Conservation (phyloP, 768 basidiomycete genomes). For the Favolaschia claudopus region DNA sequence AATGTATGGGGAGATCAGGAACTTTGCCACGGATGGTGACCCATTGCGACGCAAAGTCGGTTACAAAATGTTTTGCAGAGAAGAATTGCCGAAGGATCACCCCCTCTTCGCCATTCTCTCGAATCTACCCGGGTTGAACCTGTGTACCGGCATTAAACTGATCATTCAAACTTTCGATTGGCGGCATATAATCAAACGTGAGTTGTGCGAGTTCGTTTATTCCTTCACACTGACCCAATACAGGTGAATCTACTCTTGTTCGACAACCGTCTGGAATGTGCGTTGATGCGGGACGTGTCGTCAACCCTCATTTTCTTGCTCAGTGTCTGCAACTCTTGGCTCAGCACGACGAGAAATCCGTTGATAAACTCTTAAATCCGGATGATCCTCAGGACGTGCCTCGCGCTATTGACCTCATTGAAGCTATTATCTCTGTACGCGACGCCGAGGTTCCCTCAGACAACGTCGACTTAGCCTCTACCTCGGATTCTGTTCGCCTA, state of each 20-base stretch:
- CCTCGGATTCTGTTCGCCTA: no score
- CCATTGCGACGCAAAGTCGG: not conserved
- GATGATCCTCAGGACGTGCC: no score
- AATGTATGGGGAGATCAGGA: constrained; percentile 10
- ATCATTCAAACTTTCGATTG: constrained; percentile 24
- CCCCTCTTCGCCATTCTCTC: constrained; percentile 10
- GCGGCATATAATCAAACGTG: constrained; percentile 26
- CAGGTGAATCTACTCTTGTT: constrained; percentile 20
- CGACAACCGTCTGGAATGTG: not conserved
- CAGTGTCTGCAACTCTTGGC: constrained; percentile 28
- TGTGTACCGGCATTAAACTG: constrained; percentile 4
- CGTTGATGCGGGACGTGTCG: constrained; percentile 2
- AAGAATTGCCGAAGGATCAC: not conserved
- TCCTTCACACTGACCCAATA: not conserved
- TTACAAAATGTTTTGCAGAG: constrained; percentile 11
- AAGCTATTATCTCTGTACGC: no score
- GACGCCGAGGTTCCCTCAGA: no score
- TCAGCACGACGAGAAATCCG: constrained; percentile 5
- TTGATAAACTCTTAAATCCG: constrained; percentile 33
- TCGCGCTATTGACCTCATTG: no score
- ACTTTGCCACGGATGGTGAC: constrained; percentile 28
- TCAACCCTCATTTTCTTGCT: constrained; percentile 30
- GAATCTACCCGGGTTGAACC: constrained; percentile 19
- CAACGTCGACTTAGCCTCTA: no score
- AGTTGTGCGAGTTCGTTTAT: constrained; percentile 1